Evolutionary conservation across 106 monocot species (phyloP).

Genomic region (Alisma plantagoaquatica): DNA sequence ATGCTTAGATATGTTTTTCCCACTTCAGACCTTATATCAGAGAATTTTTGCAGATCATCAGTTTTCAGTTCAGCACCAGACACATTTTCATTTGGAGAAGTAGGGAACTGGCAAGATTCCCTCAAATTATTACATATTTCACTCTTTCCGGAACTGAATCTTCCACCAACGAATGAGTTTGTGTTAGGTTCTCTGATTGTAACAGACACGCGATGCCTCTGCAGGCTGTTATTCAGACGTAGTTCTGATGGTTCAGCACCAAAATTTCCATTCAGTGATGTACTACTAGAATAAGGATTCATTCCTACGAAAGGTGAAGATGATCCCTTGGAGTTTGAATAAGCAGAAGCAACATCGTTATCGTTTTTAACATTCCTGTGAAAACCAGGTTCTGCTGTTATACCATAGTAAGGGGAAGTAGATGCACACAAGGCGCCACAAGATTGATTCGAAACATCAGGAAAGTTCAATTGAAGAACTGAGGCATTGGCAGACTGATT

Average conservation of each 20-base stretch:
- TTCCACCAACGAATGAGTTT: slow-evolving; percentile 1
- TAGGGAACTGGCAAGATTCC: no score
- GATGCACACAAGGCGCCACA: no score
- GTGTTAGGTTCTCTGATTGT: background rate
- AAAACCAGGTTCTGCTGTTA: slow-evolving; percentile 1
- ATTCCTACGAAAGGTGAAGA: background rate
- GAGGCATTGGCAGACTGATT: background rate
- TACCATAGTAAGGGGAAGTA: background rate
- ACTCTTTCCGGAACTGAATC: background rate
- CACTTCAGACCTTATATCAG: background rate
- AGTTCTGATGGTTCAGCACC: background rate
- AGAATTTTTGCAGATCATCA: background rate
- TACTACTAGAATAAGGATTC: background rate
- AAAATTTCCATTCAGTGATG: background rate
- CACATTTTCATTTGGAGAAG: background rate
- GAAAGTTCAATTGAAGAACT: background rate
- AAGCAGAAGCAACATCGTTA: background rate
- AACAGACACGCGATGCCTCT: background rate
- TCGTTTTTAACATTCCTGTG: background rate
- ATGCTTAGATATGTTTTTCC: background rate
- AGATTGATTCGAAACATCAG: background rate
- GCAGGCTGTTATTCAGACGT: background rate
- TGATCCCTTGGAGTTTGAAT: background rate
- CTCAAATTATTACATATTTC: no score
- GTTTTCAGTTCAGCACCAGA: background rate